Evolutionary conservation across 2,329 filamentous ascomycete species (phyloP).

Genomic region (Zalaria sp.): DNA sequence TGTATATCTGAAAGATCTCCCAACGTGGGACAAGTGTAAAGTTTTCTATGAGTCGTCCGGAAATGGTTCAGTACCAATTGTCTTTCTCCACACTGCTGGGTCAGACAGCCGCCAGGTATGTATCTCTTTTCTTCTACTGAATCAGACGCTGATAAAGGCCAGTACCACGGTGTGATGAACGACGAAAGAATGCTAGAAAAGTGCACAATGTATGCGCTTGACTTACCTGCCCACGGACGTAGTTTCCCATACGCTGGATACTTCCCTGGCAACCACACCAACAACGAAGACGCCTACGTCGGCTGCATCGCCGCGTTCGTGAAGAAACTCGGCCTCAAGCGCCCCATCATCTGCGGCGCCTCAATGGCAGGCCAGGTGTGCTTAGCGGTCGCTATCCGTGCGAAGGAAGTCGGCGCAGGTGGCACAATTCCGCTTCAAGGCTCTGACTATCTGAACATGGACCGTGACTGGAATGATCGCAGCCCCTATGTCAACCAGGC

Average conservation of each 20-base stretch:
- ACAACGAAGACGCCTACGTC: constrained; percentile 32
- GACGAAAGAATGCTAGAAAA: constrained; percentile 30
- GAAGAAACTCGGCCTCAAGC: constrained; percentile 27
- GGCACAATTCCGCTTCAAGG: constrained; percentile 34
- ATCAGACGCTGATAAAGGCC: constrained; percentile 30
- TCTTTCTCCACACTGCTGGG: constrained; percentile 22
- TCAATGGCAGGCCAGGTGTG: constrained; percentile 38
- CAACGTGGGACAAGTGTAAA: constrained; percentile 34
- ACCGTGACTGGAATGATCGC: constrained; percentile 30
- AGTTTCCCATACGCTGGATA: constrained; percentile 31
- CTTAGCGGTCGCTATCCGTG: constrained; percentile 31
- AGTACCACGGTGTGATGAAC: constrained; percentile 40
- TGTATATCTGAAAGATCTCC: constrained; percentile 27
- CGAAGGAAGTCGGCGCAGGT: constrained; percentile 31
- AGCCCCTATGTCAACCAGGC: constrained; percentile 34
- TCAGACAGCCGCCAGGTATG: constrained; percentile 26
- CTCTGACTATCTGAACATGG: constrained; percentile 28
- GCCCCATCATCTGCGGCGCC: constrained; percentile 35
- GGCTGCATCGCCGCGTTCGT: constrained; percentile 31
- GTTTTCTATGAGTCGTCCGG: constrained; percentile 36
- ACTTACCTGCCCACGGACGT: constrained; percentile 35
- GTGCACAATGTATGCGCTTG: constrained; percentile 36
- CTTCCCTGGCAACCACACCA: constrained; percentile 31
- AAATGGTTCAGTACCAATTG: constrained; percentile 30
- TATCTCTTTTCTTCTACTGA: constrained; percentile 23